These are phyloP conservation scores for Lepidopterella palustris DNA, from an alignment of 495 filamentous ascomycete genomes.

Conservation along the genomic window DNA sequence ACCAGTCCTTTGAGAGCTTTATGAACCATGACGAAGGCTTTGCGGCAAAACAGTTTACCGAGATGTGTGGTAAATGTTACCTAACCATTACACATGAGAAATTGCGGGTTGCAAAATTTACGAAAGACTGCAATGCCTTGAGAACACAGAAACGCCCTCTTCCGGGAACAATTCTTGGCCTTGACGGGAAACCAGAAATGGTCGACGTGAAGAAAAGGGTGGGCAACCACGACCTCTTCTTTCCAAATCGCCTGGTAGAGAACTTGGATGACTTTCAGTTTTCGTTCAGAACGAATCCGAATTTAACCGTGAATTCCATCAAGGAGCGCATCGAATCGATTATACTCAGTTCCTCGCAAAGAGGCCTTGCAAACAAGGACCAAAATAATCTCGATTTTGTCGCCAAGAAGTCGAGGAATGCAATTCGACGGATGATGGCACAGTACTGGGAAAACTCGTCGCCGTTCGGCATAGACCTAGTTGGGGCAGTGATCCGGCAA, in stretches of 20 bases:
- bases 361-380: constrained; percentile 5
- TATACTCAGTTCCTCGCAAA: not conserved
- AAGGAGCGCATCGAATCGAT: not conserved
- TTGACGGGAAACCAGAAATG: constrained; percentile 4
- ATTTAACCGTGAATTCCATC: constrained; percentile 6
- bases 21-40: constrained; percentile 14
- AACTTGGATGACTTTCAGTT: not conserved
- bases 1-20: constrained; percentile 7
- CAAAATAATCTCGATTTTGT: constrained; percentile 15
- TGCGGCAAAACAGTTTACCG: constrained; percentile 2
- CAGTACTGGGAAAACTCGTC: constrained; percentile 73
- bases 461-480: constrained; percentile 65
- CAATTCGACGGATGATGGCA: constrained; percentile 67
- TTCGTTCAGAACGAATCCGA: not conserved
- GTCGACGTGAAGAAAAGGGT: constrained; percentile 6
- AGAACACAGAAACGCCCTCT: not conserved
- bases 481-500: constrained; percentile 74
- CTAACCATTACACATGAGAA: constrained; percentile 19
- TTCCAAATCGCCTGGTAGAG: constrained; percentile 56
- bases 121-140: constrained; percentile 3
- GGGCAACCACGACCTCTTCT: constrained; percentile 40
- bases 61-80: constrained; percentile 4
- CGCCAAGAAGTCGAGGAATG: constrained; percentile 39
- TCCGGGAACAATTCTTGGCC: constrained; percentile 18
- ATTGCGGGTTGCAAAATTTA: constrained; percentile 18